Evolutionary conservation across 306 rosid genomes (phyloP).

Genomic region (Inga laurina): DNA sequence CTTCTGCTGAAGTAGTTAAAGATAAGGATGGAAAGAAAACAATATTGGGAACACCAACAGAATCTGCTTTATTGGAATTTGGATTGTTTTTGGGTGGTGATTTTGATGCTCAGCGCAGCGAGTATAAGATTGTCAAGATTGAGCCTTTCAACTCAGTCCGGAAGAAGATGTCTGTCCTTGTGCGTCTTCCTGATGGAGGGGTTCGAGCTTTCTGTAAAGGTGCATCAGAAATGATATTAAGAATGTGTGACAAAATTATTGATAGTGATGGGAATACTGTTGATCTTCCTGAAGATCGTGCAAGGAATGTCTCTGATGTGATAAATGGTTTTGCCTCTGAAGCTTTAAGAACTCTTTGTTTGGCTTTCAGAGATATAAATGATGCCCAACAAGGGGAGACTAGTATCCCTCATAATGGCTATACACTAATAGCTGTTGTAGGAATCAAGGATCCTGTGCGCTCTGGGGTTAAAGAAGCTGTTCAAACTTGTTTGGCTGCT

Average conservation of each 20-base stretch:
- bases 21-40: slow-evolving; percentile 63
- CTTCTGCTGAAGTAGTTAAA: slow-evolving; percentile 74
- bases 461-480: slow-evolving; percentile 86
- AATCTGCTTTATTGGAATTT: slow-evolving; percentile 76
- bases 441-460: slow-evolving; percentile 99
- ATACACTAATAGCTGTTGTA: slow-evolving; percentile 73
- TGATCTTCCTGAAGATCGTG: slow-evolving; percentile 55
- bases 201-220: slow-evolving; percentile 88
- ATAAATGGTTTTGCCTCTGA: slow-evolving; percentile 79
- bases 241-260: slow-evolving; percentile 66
- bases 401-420: slow-evolving; percentile 65
- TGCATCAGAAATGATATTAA: slow-evolving; percentile 85
- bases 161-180: slow-evolving; percentile 94
- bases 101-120: slow-evolving; percentile 51
- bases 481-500: slow-evolving; percentile 78
- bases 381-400: slow-evolving; percentile 26
- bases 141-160: slow-evolving; percentile 91
- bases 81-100: slow-evolving; percentile 81
- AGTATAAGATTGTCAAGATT: slow-evolving; percentile 55
- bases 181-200: slow-evolving; percentile 65
- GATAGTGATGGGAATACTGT: slow-evolving; percentile 63
- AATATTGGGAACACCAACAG: slow-evolving; percentile 89
- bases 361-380: slow-evolving; percentile 70
- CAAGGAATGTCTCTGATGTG: slow-evolving; percentile 43
- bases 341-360: slow-evolving; percentile 93